A percentile compares a stretch with the other conserved stretches of the same genome.
Conservation (phyloP, 257 asterid genomes). For the Solanum dulcamara region DNA sequence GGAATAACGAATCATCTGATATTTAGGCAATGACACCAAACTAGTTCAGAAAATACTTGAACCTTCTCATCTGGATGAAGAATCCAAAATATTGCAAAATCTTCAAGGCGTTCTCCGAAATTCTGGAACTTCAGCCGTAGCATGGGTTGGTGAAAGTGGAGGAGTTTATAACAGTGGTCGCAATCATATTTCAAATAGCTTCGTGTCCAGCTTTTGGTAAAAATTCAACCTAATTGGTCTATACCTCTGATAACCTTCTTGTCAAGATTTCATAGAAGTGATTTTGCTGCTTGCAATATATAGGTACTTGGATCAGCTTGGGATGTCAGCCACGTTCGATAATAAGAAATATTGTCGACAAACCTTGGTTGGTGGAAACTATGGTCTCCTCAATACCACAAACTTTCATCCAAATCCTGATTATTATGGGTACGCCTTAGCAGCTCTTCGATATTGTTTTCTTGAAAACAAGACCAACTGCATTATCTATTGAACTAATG, state of each 20-base stretch:
- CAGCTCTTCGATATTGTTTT: not conserved
- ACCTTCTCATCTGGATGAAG: slow-evolving; percentile 35
- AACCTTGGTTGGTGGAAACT: slow-evolving; percentile 81
- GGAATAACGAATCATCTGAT: not conserved
- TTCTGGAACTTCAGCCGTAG: slow-evolving; percentile 15
- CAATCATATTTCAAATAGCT: slow-evolving; percentile 58
- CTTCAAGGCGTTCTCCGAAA: slow-evolving; percentile 14
- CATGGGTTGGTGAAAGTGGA: slow-evolving; percentile 63
- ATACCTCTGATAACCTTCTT: not conserved
- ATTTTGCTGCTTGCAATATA: not conserved
- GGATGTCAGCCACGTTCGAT: slow-evolving; percentile 63
- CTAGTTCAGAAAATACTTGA: slow-evolving; percentile 33
- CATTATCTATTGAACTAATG: not conserved
- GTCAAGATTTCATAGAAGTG: not conserved
- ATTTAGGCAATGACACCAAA: slow-evolving; percentile 26
- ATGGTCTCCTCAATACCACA: slow-evolving; percentile 62
- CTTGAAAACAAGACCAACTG: not conserved
- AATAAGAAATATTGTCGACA: slow-evolving; percentile 85
- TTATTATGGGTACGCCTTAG: slow-evolving; percentile 52
- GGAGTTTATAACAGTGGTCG: slow-evolving; percentile 69
- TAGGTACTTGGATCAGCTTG: slow-evolving; percentile 92
- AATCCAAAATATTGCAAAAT: slow-evolving; percentile 12
- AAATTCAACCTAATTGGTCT: not conserved
- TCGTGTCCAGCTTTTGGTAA: slow-evolving; percentile 84
- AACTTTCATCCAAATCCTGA: slow-evolving; percentile 78